phyloP scores from a whole-genome alignment of 2,329 filamentous ascomycete genomes.

The Pseudogymnoascus sp. region DNA sequence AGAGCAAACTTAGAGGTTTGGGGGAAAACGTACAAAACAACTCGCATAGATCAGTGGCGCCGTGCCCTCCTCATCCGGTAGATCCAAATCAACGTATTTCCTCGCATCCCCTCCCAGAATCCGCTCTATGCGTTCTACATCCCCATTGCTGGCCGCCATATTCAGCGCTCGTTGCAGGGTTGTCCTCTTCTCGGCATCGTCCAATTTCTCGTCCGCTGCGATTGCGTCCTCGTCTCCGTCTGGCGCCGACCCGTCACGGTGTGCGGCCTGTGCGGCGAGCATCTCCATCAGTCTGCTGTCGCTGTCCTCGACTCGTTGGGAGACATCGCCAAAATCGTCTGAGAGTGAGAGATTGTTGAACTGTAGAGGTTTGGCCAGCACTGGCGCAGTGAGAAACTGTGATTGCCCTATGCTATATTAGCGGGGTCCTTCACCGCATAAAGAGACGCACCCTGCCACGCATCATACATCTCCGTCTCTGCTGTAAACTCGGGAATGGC shows the following conservation, averaged over 20 bases:
- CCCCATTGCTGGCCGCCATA: conserved; percentile 95
- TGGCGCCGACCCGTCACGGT: conserved; percentile 63
- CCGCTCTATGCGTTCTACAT: conserved; percentile 69
- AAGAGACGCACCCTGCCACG: conserved; percentile 71
- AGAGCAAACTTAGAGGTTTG: conserved; percentile 13
- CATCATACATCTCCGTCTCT: conserved; percentile 97
- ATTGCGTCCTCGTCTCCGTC: conserved; percentile 70
- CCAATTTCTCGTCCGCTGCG: conserved; percentile 62
- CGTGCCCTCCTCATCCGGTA: conserved; percentile 86
- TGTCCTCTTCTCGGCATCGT: conserved; percentile 68
- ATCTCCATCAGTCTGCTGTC: conserved; percentile 89
- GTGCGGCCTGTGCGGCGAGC: conserved; percentile 86
- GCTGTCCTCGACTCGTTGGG: conserved; percentile 49
- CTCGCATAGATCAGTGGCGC: conserved; percentile 96
- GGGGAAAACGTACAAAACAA: conserved; percentile 66
- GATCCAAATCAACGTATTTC: conserved; percentile 73
- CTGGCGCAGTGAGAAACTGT: conserved; percentile 83
- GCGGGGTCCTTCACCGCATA: conserved; percentile 13
- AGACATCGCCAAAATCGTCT: conserved; percentile 59
- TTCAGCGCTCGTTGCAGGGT: conserved; percentile 81
- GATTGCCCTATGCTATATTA: conserved; percentile 63
- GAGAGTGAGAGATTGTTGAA: conserved; percentile 70
- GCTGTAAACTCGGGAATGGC: conserved; percentile 55
- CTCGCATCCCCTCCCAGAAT: conserved; percentile 68
- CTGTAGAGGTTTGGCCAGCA: conserved; percentile 72